These are phyloP conservation scores for Proliferodiscus dingleyae DNA, from an alignment of 2,329 filamentous ascomycete species.

Conservation along the genomic window DNA sequence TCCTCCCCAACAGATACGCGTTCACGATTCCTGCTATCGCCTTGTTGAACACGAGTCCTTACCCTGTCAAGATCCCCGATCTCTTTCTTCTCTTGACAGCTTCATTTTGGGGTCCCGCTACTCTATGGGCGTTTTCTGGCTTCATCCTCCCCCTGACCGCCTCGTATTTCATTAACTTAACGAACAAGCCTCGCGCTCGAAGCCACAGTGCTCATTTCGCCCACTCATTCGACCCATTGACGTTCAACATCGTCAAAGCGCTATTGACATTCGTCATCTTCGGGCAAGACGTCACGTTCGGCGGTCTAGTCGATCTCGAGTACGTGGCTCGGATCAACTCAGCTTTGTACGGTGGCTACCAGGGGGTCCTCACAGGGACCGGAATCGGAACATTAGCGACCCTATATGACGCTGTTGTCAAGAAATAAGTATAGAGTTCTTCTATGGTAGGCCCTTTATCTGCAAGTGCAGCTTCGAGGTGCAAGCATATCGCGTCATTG, in stretches of 20 bases:
- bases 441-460: neutral
- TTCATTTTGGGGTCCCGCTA: slow-evolving; percentile 78
- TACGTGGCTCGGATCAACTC: slow-evolving; percentile 59
- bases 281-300: slow-evolving; percentile 57
- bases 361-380: slow-evolving; percentile 63
- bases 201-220: slow-evolving; percentile 42
- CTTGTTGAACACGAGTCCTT: slow-evolving; percentile 50
- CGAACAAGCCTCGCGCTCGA: slow-evolving; percentile 41
- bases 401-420: slow-evolving; percentile 73
- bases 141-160: slow-evolving; percentile 63
- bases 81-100: slow-evolving; percentile 71
- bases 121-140: slow-evolving; percentile 71
- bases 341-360: slow-evolving; percentile 67
- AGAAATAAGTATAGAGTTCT: slow-evolving; percentile 47
- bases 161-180: slow-evolving; percentile 90
- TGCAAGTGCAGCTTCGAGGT: slow-evolving; percentile 15
- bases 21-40: slow-evolving; percentile 64
- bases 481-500: too few species aligned
- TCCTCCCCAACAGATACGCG: slow-evolving; percentile 67
- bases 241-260: slow-evolving; percentile 86
- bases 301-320: slow-evolving; percentile 54
- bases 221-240: slow-evolving; percentile 74
- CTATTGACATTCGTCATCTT: slow-evolving; percentile 79
- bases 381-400: slow-evolving; percentile 64
- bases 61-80: slow-evolving; percentile 69